Evolutionary conservation across 169 alveolate genomes (phyloP).

Genomic region (Pseudocohnilembus persalinus): DNA sequence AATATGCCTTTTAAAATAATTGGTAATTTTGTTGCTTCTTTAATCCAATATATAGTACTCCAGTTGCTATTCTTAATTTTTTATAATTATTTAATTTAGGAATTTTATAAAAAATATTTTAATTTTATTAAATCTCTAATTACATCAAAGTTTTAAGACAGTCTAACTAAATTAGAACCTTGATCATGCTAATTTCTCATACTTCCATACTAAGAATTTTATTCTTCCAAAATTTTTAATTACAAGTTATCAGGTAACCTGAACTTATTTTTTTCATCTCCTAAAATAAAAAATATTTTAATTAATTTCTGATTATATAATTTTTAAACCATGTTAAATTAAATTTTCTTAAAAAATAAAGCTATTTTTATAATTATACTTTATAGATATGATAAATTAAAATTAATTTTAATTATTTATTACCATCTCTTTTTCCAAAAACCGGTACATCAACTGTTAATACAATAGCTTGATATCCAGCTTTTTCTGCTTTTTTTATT

Average conservation of each 20-base stretch:
- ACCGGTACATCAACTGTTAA: conserved; percentile 59
- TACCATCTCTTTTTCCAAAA: conserved; percentile 47
- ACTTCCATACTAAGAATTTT: neutral
- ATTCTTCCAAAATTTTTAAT: conserved; percentile 29
- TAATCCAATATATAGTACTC: conserved; percentile 40
- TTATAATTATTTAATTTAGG: neutral
- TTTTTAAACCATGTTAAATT: no score
- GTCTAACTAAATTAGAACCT: conserved; percentile 28
- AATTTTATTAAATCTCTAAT: no score
- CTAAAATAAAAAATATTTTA: conserved; percentile 41
- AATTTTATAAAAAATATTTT: no score
- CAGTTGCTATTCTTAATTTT: conserved; percentile 17
- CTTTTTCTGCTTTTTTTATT: conserved; percentile 41
- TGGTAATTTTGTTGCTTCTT: conserved; percentile 39
- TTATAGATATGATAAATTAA: neutral
- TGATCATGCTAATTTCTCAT: neutral
- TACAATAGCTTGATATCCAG: conserved; percentile 46
- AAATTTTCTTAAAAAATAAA: no score
- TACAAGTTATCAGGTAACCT: conserved; percentile 34
- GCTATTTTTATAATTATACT: neutral
- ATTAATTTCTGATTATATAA: neutral
- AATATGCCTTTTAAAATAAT: conserved; percentile 45
- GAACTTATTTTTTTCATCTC: conserved; percentile 47
- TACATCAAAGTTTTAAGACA: conserved; percentile 26
- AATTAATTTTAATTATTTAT: neutral